phyloP scores from a whole-genome alignment of 768 basidiomycete species.

The Hebeloma cylindrosporum region DNA sequence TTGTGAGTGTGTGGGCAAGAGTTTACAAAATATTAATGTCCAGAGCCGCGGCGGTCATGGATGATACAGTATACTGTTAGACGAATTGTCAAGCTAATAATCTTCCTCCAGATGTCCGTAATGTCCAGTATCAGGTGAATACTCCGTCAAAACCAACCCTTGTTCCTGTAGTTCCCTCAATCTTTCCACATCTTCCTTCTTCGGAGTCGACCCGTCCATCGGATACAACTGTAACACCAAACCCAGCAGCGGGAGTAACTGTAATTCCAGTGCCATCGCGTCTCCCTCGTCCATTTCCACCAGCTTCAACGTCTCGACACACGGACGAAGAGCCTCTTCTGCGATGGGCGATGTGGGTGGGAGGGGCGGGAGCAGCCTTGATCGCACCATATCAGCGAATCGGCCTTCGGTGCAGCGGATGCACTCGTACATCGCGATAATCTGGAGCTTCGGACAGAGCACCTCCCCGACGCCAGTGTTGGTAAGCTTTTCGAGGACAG shows the following conservation, averaged over 20 bases:
- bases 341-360: background rate
- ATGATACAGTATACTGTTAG: no score
- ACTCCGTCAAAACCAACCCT: conserved; percentile 18
- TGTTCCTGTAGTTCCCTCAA: conserved; percentile 13
- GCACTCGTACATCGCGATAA: conserved; percentile 23
- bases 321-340: background rate
- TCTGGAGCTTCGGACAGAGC: conserved; percentile 22
- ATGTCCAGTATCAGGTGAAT: conserved; percentile 16
- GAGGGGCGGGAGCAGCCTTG: conserved; percentile 6
- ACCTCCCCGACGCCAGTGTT: conserved; percentile 5
- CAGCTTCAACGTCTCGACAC: conserved; percentile 10
- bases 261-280: conserved; percentile 8
- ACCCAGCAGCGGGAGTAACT: conserved; percentile 17
- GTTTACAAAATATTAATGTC: no score
- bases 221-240: conserved; percentile 21
- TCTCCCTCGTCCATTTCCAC: conserved; percentile 20
- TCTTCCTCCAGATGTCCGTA: conserved; percentile 13
- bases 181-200: conserved; percentile 13
- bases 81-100: background rate
- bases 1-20: no score
- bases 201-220: conserved; percentile 6
- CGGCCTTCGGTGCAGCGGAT: conserved; percentile 18
- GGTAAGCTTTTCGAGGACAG: conserved; percentile 19
- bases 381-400: conserved; percentile 20
- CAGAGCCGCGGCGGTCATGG: no score